These are phyloP conservation scores for Parietichytrium sp. DNA, from an alignment of 108 stramenopile genomes.

Conservation along the genomic window DNA sequence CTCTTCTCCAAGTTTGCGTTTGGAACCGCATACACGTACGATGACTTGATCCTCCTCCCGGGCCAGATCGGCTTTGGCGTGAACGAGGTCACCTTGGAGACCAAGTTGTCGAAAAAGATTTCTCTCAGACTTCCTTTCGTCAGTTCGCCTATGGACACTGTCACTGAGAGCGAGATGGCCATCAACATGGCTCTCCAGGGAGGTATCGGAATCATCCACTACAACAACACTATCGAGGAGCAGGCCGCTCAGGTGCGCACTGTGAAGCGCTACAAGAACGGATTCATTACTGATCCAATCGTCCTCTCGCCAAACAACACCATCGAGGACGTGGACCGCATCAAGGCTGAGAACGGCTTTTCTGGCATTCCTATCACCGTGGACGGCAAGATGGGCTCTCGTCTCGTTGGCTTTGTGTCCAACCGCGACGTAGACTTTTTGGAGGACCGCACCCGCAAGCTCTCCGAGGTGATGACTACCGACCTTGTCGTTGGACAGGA, in stretches of 20 bases:
- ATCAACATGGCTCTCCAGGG: slow-evolving; percentile 98
- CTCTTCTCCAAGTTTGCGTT: slow-evolving; percentile 44
- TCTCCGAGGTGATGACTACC: slow-evolving; percentile 89
- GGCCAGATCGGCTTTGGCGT: slow-evolving; percentile 88
- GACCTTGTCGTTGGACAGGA: slow-evolving; percentile 83
- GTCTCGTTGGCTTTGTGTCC: slow-evolving; percentile 93
- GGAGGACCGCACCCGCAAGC: slow-evolving; percentile 71
- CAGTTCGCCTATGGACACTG: slow-evolving; percentile 99
- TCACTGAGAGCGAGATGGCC: slow-evolving; percentile 82
- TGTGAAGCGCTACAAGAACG: slow-evolving; percentile 98
- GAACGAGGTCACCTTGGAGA: slow-evolving; percentile 85
- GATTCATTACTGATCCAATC: slow-evolving; percentile 97
- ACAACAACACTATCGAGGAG: slow-evolving; percentile 87
- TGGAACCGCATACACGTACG: slow-evolving; percentile 81
- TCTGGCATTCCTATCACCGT: slow-evolving; percentile 97
- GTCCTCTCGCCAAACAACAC: slow-evolving; percentile 87
- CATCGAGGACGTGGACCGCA: slow-evolving; percentile 77
- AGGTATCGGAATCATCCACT: slow-evolving; percentile 99
- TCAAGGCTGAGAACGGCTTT: slow-evolving; percentile 76
- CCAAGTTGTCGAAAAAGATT: slow-evolving; percentile 67
- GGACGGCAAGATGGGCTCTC: slow-evolving; percentile 91
- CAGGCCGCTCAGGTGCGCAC: slow-evolving; percentile 81
- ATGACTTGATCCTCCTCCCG: slow-evolving; percentile 97
- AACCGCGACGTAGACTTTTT: slow-evolving; percentile 94
- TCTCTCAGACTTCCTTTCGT: slow-evolving; percentile 87